These are phyloP conservation scores for Ogataea paraovalis DNA, from an alignment of 805 yeast genomes.

Conservation along the genomic window DNA sequence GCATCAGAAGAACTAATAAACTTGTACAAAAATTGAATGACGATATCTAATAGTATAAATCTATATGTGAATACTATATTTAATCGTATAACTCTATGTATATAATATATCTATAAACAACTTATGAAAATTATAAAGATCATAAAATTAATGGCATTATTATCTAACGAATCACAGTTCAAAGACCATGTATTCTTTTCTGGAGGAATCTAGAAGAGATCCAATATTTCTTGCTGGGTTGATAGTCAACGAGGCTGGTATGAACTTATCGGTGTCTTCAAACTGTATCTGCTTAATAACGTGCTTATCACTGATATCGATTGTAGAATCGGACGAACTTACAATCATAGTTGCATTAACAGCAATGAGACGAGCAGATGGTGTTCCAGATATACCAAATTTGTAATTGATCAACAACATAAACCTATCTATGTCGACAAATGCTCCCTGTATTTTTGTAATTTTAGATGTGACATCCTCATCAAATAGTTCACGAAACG, in stretches of 20 bases:
- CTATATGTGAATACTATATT: no score
- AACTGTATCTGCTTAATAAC: slow-evolving; percentile 7
- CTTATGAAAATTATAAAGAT: no score
- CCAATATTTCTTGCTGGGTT: slow-evolving; percentile 31
- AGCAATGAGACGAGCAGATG: not conserved
- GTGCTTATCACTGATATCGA: slow-evolving; percentile 5
- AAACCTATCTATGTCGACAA: slow-evolving; percentile 4
- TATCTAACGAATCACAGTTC: slow-evolving; percentile 15
- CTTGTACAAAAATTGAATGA: slow-evolving; percentile 6
- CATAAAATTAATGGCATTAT: no score
- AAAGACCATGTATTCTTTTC: slow-evolving; percentile 37
- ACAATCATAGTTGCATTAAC: slow-evolving; percentile 4
- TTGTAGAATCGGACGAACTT: not conserved
- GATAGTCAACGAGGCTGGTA: slow-evolving; percentile 33
- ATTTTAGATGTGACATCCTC: not conserved
- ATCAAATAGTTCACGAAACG: slow-evolving; percentile 2
- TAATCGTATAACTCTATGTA: not conserved
- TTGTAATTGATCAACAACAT: slow-evolving; percentile 9
- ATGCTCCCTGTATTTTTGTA: slow-evolving; percentile 8
- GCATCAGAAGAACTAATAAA: slow-evolving; percentile 8
- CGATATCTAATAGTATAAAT: no score
- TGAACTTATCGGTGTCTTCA: slow-evolving; percentile 10
- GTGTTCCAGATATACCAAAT: not conserved
- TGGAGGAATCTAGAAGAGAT: slow-evolving; percentile 38
- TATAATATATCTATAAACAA: not conserved